These are phyloP conservation scores for Mytilinidion resinicola DNA, from an alignment of 495 filamentous ascomycete species.

Conservation along the genomic window DNA sequence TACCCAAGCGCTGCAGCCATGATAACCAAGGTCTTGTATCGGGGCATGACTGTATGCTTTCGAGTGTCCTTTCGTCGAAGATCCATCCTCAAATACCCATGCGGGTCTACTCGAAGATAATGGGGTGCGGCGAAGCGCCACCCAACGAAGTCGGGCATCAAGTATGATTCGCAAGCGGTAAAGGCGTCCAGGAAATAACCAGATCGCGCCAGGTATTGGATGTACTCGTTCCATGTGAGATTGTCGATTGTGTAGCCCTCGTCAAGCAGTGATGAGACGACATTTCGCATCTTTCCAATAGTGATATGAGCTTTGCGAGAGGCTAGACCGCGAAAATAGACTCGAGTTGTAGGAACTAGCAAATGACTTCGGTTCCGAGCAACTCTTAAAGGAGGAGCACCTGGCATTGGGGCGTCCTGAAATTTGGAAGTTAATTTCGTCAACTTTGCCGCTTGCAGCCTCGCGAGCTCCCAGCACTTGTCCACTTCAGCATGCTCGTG, in stretches of 20 bases:
- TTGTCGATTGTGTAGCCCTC: constrained; percentile 63
- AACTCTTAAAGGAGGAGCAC: constrained; percentile 3
- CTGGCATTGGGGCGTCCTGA: constrained; percentile 33
- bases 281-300: constrained; percentile 24
- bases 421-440: constrained; percentile 27
- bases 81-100: constrained; percentile 31
- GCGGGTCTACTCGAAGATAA: constrained; percentile 6
- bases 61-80: constrained; percentile 27
- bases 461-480: constrained; percentile 57
- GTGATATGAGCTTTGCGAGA: constrained; percentile 44
- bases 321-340: constrained; percentile 55
- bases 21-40: constrained; percentile 49
- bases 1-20: constrained; percentile 46
- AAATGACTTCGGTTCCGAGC: constrained; percentile 47
- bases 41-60: constrained; percentile 32
- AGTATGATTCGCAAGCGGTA: constrained; percentile 57
- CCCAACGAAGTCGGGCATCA: constrained; percentile 69
- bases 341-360: constrained; percentile 49
- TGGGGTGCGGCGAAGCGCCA: constrained; percentile 45
- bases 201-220: constrained; percentile 43
- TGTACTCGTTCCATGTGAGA: constrained; percentile 56
- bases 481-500: constrained; percentile 53
- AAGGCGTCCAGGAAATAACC: constrained; percentile 49
- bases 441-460: constrained; percentile 46
- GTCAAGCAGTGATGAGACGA: constrained; percentile 46